Percentiles rank a stretch among this genome's conserved stretches.
Evolutionary conservation across 306 rosid species (phyloP).

Genomic region (Begonia fuchsioides): DNA sequence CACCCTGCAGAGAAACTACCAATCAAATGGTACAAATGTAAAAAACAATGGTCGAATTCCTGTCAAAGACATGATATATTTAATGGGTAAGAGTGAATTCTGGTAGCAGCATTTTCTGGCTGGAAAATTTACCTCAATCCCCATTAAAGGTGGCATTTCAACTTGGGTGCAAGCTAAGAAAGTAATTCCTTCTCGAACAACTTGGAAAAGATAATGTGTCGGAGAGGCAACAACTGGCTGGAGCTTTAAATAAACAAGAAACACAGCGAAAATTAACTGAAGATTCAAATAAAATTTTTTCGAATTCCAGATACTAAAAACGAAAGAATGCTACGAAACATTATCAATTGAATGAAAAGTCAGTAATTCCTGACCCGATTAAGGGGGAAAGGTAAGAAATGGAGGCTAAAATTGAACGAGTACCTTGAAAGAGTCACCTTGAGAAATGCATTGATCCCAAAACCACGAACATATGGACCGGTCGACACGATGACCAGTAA

Average conservation of each 20-base stretch:
- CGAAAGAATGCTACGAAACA: too few species aligned
- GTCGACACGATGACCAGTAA: conserved; percentile 87
- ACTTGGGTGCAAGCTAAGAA: conserved; percentile 94
- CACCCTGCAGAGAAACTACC: conserved; percentile 92
- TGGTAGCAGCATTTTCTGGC: background rate
- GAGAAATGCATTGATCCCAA: conserved; percentile 74
- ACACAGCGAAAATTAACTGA: background rate
- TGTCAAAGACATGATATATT: conserved; percentile 8
- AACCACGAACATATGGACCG: conserved; percentile 90
- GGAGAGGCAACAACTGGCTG: conserved; percentile 93
- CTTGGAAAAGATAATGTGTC: conserved; percentile 88
- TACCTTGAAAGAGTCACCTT: conserved; percentile 78
- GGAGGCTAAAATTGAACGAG: background rate
- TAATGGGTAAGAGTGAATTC: conserved; percentile 7
- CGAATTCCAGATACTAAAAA: too few species aligned
- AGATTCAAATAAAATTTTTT: too few species aligned
- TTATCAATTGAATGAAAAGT: too few species aligned
- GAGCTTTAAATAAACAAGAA: conserved; percentile 26
- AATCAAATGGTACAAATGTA: conserved; percentile 5
- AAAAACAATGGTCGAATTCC: too few species aligned
- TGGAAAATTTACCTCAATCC: conserved; percentile 50
- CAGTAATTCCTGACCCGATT: too few species aligned
- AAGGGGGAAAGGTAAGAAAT: too few species aligned
- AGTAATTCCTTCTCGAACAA: conserved; percentile 76
- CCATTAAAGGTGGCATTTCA: conserved; percentile 98